Conservation (phyloP, 163 green algal genomes). For the Chlorella variabilis region DNA sequence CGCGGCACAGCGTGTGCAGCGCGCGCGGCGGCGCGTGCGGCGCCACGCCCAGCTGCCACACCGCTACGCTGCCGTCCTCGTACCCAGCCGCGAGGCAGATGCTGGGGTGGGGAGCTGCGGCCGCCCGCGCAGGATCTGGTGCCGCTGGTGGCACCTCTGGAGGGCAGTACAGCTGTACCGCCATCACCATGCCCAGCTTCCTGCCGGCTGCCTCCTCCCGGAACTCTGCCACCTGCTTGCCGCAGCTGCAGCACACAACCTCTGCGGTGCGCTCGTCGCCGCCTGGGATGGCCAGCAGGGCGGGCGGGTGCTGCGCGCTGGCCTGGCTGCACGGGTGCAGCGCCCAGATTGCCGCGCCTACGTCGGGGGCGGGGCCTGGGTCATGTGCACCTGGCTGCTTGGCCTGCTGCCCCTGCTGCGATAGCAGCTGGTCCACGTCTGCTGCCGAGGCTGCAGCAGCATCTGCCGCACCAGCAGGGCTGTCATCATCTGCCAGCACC, state of each 20-base stretch:
- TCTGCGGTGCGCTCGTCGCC: constrained; percentile 8
- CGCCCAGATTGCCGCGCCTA: constrained; percentile 7
- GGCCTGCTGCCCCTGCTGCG: background rate
- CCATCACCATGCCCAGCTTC: constrained; percentile 60
- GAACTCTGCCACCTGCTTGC: constrained; percentile 15
- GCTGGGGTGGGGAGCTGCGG: background rate
- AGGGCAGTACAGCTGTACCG: constrained; percentile 40
- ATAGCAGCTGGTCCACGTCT: background rate
- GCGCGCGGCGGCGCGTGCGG: background rate
- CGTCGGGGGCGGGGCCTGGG: background rate
- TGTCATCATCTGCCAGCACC: constrained; percentile 1
- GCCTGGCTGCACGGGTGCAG: constrained; percentile 20
- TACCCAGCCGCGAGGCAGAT: constrained; percentile 48
- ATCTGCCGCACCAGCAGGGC: background rate
- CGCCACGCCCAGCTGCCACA: constrained; percentile 41
- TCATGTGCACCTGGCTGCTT: too few relatives aligned
- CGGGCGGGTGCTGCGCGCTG: background rate
- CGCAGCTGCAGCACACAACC: constrained; percentile 35
- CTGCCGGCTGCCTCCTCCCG: constrained; percentile 20
- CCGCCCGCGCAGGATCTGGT: background rate
- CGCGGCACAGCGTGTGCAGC: constrained; percentile 38
- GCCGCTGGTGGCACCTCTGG: background rate
- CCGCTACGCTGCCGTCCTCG: constrained; percentile 49
- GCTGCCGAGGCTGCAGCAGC: background rate
- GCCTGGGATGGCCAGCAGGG: constrained; percentile 27